These are phyloP conservation scores for Primulina eburnea DNA, from an alignment of 257 asterid species.

Conservation along the genomic window DNA sequence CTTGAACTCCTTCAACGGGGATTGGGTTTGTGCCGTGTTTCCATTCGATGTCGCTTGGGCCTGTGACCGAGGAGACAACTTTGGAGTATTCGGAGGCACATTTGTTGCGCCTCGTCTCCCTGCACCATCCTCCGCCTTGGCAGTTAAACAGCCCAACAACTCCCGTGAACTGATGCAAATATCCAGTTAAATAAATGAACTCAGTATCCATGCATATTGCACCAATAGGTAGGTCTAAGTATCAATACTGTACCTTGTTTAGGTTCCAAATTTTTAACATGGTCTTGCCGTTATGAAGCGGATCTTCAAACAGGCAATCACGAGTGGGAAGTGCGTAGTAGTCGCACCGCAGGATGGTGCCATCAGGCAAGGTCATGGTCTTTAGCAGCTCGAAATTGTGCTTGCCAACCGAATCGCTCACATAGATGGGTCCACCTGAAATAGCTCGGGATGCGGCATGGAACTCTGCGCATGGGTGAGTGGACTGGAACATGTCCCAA, in stretches of 20 bases:
- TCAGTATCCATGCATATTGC: no score
- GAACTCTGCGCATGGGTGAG: conserved; percentile 88
- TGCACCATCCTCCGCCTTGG: conserved; percentile 96
- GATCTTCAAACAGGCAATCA: conserved; percentile 79
- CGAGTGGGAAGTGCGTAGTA: conserved; percentile 78
- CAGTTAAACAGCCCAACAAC: conserved; percentile 87
- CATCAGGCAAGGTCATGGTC: conserved; percentile 73
- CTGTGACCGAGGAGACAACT: conserved; percentile 41
- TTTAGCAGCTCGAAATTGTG: conserved; percentile 72
- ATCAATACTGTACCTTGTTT: conserved; percentile 51
- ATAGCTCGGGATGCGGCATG: conserved; percentile 97
- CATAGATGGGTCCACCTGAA: conserved; percentile 93
- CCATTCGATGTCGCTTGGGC: conserved; percentile 75
- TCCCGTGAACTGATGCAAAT: conserved; percentile 61
- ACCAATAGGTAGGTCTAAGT: no score
- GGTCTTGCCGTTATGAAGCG: conserved; percentile 80
- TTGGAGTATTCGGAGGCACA: conserved; percentile 70
- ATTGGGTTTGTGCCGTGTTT: conserved; percentile 48
- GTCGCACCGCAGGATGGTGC: conserved; percentile 72
- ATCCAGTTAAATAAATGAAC: background rate
- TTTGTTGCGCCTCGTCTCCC: conserved; percentile 65
- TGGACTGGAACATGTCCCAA: conserved; percentile 98
- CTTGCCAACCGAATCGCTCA: conserved; percentile 73
- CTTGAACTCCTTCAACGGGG: conserved; percentile 36
- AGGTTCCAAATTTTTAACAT: conserved; percentile 91